Evolutionary conservation across 805 yeast species (phyloP), one percentile per base, ranked within the genome.

Genomic region (Wilhelminamyces savonicus): DNA sequence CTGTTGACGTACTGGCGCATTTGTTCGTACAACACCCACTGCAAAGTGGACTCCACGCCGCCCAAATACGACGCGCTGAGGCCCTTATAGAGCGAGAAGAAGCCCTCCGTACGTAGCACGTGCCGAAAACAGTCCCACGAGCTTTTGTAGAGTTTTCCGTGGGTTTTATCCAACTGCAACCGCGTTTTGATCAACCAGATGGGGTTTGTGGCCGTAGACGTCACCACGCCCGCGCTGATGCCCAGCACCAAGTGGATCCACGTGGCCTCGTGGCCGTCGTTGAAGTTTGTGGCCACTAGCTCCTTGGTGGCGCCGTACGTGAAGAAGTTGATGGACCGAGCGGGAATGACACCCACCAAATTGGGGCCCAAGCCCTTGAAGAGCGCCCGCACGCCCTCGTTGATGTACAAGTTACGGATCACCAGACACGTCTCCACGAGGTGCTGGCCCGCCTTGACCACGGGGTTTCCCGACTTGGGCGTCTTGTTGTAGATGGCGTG

Each of bases 311-410:
- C 68, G n/a, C 97, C 95, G 54, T 92, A 92, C 0, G 97, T 86
- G 66, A 88, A 88, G 54, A 92, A 92, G 56, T 92, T 92, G 40
- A 92, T 94, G 17, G 96, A 82, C 54, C 99, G 71, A 2, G 99
- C 97, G 0, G 99, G 99, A 24, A 92, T 90, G 11, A 92, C 97
- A 31, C 99, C 99, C 12, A 90, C 94, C 43, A 92, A 66, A 47
- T 90, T 92, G 7, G 99, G 98, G 0, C 98, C 98, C 29, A 92
- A 62, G 9, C 99, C 99, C 59, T 84, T 83, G 59, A 92, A 92
- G 26, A 92, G 63, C 4, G 97, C 90, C 24, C 82, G 64, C 17
- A 78, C 63, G 1, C 99, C 99, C 57, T 92, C 99, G 15, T 62
- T 61, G 19, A 55, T 55, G 52, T 84, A 82, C 13, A 92, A 82